Evolutionary conservation across 2,329 filamentous ascomycete species (phyloP).

Genomic region (Calonectria pauciramosa): DNA sequence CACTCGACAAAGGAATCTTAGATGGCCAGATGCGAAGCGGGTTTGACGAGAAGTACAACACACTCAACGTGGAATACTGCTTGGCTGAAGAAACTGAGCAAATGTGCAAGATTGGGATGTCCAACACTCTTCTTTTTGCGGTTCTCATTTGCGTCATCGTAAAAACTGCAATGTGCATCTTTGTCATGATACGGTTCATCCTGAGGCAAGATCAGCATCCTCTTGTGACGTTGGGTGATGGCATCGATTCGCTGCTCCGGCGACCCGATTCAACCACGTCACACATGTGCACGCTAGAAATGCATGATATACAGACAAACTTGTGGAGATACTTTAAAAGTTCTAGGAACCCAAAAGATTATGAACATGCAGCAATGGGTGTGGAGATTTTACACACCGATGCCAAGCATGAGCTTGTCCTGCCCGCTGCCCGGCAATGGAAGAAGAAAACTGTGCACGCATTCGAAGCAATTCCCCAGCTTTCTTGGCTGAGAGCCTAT

Average conservation of each 20-base stretch:
- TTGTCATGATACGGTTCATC: slow-evolving; percentile 1
- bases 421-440: neutral
- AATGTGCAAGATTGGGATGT: slow-evolving; percentile 9
- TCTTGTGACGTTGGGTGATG: slow-evolving; percentile 5
- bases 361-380: neutral
- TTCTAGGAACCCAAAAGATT: neutral
- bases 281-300: slow-evolving; percentile 4
- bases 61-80: slow-evolving; percentile 3
- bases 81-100: neutral
- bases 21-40: slow-evolving; percentile 4
- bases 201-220: neutral
- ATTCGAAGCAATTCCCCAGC: neutral
- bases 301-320: neutral
- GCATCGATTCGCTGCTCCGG: neutral
- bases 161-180: slow-evolving; percentile 4
- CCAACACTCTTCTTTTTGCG: neutral
- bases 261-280: neutral
- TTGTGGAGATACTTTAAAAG: neutral
- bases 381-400: slow-evolving; percentile 3
- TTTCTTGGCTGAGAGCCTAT: neutral
- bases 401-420: neutral
- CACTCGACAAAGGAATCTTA: neutral
- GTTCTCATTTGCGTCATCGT: neutral
- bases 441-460: neutral
- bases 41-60: slow-evolving; percentile 1